Evolutionary conservation across 768 basidiomycete genomes (phyloP), one percentile per base, ranked within the genome.

Genomic region (Baorangia bicolor): DNA sequence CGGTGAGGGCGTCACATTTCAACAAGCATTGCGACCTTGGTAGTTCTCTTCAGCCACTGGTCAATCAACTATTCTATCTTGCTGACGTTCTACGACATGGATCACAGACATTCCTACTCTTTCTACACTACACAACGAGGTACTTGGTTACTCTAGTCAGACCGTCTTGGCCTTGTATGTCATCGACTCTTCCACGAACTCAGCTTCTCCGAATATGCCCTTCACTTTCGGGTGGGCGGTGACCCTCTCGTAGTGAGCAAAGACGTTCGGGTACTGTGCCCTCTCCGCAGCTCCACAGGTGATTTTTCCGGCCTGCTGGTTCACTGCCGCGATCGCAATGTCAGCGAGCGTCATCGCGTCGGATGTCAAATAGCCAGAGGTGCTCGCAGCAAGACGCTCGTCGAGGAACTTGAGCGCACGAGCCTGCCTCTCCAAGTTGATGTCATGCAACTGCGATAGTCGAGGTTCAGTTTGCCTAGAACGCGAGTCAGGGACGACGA

Each of bases 271-370:
- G 48, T 70, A 71, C 49, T 38, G 53, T 5, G 48, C 60, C 50
- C 70, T 70, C 57, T 72, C 70, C 21, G 40, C 48, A 27, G 53
- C 57, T 7, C 69, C 69, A 35, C 67, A 68, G 0, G 70, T 71
- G 10, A 67, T 49, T 33, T 35, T 47, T 21, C 39, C 66, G 20
- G 62, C 64, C 31, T 63, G 68, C 53, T 64, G 42, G 46, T 39
- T 65, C 31, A 59, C 60, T 11, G 52, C 61, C 21, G 66, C 68
- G 9, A 71, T 42, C 18, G 49, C 34, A 49, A 71, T 63, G 25
- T 68, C 69, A 0, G 66, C 68, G n/a, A 72, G 62, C 18, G 68
- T 65, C 41, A 70, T 45, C 39, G 25, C 16, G 30, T 67, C 63
- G 10, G 56, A 59, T 33, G 70, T 41, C 55, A 72, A 54, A 42